Evolutionary conservation across 2,329 filamentous ascomycete species (phyloP).

Genomic region (Ophiostoma novo-ulmi): DNA sequence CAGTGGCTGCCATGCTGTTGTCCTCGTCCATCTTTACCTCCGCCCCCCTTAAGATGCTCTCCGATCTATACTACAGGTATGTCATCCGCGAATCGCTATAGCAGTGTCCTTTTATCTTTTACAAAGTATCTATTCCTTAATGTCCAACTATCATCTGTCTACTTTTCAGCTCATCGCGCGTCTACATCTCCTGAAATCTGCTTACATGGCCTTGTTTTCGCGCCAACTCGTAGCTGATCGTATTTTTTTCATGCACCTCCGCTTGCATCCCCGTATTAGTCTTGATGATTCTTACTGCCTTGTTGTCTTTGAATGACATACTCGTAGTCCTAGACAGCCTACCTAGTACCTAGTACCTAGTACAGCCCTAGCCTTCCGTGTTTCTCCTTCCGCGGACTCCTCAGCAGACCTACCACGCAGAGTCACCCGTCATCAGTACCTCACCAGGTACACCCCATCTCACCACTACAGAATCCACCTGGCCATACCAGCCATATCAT

Average conservation of each 20-base stretch:
- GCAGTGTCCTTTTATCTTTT: too few relatives aligned
- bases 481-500: constrained; percentile 16
- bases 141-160: neutral
- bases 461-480: constrained; percentile 9
- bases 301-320: neutral
- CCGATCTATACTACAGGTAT: neutral
- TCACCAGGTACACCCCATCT: constrained; percentile 4
- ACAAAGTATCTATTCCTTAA: too few relatives aligned
- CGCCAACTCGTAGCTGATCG: constrained; percentile 11
- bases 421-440: neutral
- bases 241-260: constrained; percentile 14
- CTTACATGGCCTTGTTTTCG: constrained; percentile 11
- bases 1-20: too few relatives aligned
- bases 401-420: neutral
- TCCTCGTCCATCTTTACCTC: neutral
- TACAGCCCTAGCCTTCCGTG: neutral
- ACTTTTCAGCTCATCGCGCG: neutral
- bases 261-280: neutral
- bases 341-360: neutral
- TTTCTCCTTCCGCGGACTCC: constrained; percentile 2
- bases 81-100: neutral
- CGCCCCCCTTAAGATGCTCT: neutral
- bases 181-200: neutral
- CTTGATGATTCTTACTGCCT: too few relatives aligned
- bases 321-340: neutral